Evolutionary conservation across 2,329 filamentous ascomycete genomes (phyloP).

Genomic region (Trichoderma sp.): DNA sequence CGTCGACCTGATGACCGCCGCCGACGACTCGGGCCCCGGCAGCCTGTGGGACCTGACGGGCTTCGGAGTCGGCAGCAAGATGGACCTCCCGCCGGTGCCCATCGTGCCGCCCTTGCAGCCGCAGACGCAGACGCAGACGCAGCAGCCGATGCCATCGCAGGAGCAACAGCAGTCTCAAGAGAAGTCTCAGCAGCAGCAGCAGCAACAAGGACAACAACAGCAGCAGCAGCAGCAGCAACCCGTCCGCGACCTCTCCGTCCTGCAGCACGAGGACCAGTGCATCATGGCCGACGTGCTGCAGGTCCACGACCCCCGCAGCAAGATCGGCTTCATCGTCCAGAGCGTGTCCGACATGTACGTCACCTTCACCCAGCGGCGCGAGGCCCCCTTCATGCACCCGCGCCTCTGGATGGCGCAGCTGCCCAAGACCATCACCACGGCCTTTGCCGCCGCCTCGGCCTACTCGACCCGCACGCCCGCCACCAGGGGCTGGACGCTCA

Average conservation of each 20-base stretch:
- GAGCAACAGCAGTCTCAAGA: constrained; percentile 16
- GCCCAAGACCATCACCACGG: constrained; percentile 45
- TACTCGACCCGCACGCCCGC: constrained; percentile 44
- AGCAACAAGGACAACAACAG: constrained; percentile 24
- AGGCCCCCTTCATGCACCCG: constrained; percentile 48
- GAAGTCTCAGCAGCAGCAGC: constrained; percentile 17
- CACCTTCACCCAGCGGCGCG: constrained; percentile 42
- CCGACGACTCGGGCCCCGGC: not conserved
- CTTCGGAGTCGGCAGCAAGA: constrained; percentile 36
- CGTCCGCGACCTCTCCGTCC: constrained; percentile 39
- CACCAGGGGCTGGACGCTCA: constrained; percentile 46
- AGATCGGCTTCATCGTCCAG: constrained; percentile 42
- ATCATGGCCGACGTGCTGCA: constrained; percentile 40
- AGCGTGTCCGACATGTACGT: constrained; percentile 40
- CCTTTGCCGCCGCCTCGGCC: constrained; percentile 45
- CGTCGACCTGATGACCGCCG: constrained; percentile 39
- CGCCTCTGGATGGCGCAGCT: constrained; percentile 46
- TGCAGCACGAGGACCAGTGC: constrained; percentile 31
- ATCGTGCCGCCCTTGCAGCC: constrained; percentile 30
- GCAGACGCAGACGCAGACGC: constrained; percentile 12
- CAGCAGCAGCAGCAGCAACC: constrained; percentile 29
- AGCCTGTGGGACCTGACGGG: constrained; percentile 25
- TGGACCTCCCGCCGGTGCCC: constrained; percentile 39
- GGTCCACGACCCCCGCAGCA: constrained; percentile 43
- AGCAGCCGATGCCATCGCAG: constrained; percentile 16